A percentile compares a stretch with the other conserved stretches of the same genome.
Conservation (phyloP, 768 basidiomycete genomes). For the Boletus sp. region DNA sequence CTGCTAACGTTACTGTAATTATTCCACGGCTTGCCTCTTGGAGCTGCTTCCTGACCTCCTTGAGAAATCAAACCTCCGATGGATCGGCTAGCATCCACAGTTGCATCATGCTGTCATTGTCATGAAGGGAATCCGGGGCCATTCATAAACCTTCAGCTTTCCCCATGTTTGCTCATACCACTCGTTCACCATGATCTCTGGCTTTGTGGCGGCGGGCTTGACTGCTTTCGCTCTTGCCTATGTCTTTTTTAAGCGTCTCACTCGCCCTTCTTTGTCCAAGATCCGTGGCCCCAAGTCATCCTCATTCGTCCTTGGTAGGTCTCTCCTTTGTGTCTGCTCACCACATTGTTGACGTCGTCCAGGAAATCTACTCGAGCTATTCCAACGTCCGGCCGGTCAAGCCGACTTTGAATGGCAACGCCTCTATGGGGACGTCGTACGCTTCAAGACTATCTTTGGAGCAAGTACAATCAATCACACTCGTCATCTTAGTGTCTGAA, state of each 20-base stretch:
- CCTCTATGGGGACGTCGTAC: constrained; percentile 29
- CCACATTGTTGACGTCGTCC: constrained; percentile 22
- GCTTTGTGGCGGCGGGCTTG: background rate
- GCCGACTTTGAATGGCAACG: constrained; percentile 31
- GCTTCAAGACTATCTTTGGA: constrained; percentile 29
- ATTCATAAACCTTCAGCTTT: constrained; percentile 1
- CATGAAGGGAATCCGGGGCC: constrained; percentile 1
- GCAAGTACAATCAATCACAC: constrained; percentile 7
- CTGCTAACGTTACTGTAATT: too few species aligned
- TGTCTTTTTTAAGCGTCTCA: background rate
- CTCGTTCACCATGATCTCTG: constrained; percentile 9
- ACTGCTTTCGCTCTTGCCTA: constrained; percentile 9
- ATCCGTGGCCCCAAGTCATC: constrained; percentile 22
- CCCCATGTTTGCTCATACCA: background rate
- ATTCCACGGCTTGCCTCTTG: background rate
- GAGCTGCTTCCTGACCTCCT: background rate
- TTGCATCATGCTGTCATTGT: background rate
- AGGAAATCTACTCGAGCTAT: constrained; percentile 32
- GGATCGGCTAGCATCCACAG: background rate
- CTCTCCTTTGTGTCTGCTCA: background rate
- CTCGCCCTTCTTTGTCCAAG: constrained; percentile 10
- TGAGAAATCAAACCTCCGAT: constrained; percentile 1
- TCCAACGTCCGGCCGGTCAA: constrained; percentile 25
- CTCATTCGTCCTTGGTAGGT: constrained; percentile 22
- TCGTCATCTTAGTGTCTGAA: background rate